These are phyloP conservation scores for Entelexis paramagnoliae DNA, from an alignment of 1,139 yeast species.

Conservation along the genomic window DNA sequence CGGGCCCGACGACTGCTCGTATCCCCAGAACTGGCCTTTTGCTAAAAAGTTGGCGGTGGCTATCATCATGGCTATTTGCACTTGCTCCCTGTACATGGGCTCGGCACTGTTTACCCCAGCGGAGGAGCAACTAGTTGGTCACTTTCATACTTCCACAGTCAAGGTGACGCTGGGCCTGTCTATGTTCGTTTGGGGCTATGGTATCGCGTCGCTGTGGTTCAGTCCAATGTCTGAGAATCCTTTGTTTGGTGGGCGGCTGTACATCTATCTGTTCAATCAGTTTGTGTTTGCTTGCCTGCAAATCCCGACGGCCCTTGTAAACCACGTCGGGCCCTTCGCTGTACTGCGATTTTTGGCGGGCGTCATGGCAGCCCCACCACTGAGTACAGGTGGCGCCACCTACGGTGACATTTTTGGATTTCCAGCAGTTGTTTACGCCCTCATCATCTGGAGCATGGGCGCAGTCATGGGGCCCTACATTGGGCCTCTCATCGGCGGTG, in stretches of 20 bases:
- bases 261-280: conserved; percentile 40
- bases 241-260: conserved; percentile 39
- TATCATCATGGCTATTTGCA: conserved; percentile 34
- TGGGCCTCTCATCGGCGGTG: conserved; percentile 64
- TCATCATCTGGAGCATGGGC: conserved; percentile 43
- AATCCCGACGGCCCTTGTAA: conserved; percentile 40
- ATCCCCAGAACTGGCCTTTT: conserved; percentile 17
- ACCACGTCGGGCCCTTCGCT: conserved; percentile 41
- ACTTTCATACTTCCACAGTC: conserved; percentile 37
- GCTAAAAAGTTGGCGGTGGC: conserved; percentile 34
- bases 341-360: conserved; percentile 75
- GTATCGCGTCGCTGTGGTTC: conserved; percentile 42
- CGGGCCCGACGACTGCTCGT: conserved; percentile 15
- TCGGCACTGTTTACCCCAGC: conserved; percentile 56
- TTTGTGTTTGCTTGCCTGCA: conserved; percentile 45
- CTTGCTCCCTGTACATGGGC: conserved; percentile 49
- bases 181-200: conserved; percentile 45
- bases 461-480: conserved; percentile 52
- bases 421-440: conserved; percentile 20
- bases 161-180: conserved; percentile 43
- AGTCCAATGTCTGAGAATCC: conserved; percentile 44
- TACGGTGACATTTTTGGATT: conserved; percentile 44
- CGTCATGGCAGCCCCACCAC: conserved; percentile 69
- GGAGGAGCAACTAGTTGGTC: conserved; percentile 36
- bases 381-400: conserved; percentile 75